A percentile compares a stretch with the other conserved stretches of the same genome.
These are phyloP conservation scores for Ceratobasidium sp. DNA, from an alignment of 1,284 basidiomycete species.

Conservation along the genomic window DNA sequence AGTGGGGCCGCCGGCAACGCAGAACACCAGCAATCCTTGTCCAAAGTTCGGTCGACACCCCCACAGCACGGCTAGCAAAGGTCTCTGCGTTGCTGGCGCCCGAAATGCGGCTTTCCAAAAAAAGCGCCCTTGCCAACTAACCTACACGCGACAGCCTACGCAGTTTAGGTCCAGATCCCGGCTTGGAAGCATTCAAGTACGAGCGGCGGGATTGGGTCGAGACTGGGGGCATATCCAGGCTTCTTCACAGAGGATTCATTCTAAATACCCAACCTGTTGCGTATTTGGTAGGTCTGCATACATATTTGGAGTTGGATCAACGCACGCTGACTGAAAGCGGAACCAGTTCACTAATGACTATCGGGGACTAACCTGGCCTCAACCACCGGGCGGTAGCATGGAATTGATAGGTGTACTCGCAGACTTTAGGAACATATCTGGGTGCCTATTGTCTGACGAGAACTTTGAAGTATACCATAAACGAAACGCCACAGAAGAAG, in stretches of 20 bases:
- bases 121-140: not conserved
- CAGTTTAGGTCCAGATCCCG: not conserved
- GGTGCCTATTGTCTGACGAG: not conserved
- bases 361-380: not conserved
- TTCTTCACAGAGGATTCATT: not conserved
- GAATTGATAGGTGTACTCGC: not conserved
- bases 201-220: not conserved
- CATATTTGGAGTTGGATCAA: too few relatives aligned
- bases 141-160: not conserved
- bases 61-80: not conserved
- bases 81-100: constrained; percentile 17
- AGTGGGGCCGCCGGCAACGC: constrained; percentile 10
- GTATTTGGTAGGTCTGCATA: not conserved
- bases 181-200: not conserved
- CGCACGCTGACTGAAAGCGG: not conserved
- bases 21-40: not conserved
- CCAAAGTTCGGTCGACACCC: not conserved
- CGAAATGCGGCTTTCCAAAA: constrained; percentile 2
- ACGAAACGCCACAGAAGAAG: not conserved
- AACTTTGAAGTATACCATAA: not conserved
- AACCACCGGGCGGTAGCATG: not conserved
- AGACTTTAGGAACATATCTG: not conserved
- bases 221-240: not conserved
- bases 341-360: constrained; percentile 14
- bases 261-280: not conserved